phyloP scores from a whole-genome alignment of 2,329 filamentous ascomycete species.

The Sordariomycetes sp. region DNA sequence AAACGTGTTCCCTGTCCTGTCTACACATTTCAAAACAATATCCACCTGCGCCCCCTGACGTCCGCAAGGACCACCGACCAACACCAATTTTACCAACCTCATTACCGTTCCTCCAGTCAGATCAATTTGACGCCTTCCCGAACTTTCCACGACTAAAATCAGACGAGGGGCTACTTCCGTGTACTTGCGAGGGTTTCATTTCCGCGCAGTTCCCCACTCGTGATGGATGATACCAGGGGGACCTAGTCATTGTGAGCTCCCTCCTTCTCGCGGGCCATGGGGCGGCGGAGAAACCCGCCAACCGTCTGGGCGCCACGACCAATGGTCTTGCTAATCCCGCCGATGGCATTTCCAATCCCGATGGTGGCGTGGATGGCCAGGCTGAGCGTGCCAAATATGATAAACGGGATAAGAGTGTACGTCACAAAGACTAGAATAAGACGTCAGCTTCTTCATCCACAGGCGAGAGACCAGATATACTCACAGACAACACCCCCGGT shows the following conservation, averaged over 20 bases:
- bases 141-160: too few species aligned
- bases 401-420: constrained; percentile 20
- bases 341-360: background rate
- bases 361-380: constrained; percentile 16
- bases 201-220: background rate
- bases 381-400: constrained; percentile 20
- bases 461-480: constrained; percentile 7
- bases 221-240: background rate
- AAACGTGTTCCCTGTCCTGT: too few species aligned
- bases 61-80: background rate
- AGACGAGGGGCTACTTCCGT: too few species aligned
- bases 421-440: constrained; percentile 18
- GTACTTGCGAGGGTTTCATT: background rate
- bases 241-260: background rate
- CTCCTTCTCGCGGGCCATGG: background rate
- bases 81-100: background rate
- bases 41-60: too few species aligned
- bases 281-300: background rate
- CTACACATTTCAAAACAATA: too few species aligned
- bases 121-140: too few species aligned
- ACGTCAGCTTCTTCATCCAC: background rate
- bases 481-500: constrained; percentile 22
- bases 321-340: background rate
- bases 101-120: background rate
- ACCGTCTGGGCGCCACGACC: background rate